phyloP scores from a whole-genome alignment of 805 yeast genomes.

The Yarrowia bubula region DNA sequence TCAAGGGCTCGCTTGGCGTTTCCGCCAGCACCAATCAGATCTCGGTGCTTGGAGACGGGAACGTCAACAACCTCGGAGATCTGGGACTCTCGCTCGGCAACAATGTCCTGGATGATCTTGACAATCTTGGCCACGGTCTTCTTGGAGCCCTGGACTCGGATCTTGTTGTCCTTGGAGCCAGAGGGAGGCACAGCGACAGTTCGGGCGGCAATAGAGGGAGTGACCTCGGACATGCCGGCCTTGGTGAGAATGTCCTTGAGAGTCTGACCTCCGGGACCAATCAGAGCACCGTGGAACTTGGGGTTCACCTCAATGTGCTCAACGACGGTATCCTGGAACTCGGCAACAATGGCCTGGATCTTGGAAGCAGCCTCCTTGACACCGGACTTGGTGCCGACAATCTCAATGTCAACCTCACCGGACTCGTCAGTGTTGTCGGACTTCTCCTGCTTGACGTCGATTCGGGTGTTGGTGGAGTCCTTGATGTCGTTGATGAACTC shows the following conservation, averaged over 20 bases:
- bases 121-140: slow-evolving; percentile 66
- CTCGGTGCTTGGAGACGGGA: slow-evolving; percentile 70
- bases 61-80: slow-evolving; percentile 40
- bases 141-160: slow-evolving; percentile 74
- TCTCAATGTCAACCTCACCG: slow-evolving; percentile 55
- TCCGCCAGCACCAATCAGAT: slow-evolving; percentile 81
- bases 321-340: slow-evolving; percentile 60
- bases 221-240: slow-evolving; percentile 63
- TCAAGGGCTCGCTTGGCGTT: slow-evolving; percentile 68
- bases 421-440: slow-evolving; percentile 44
- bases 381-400: slow-evolving; percentile 75
- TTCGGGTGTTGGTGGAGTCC: slow-evolving; percentile 55
- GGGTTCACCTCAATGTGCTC: slow-evolving; percentile 65
- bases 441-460: slow-evolving; percentile 41
- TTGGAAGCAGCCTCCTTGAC: slow-evolving; percentile 64
- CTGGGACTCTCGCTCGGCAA: slow-evolving; percentile 55
- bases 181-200: slow-evolving; percentile 69
- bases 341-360: slow-evolving; percentile 65
- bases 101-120: slow-evolving; percentile 58
- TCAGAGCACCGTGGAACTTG: slow-evolving; percentile 67
- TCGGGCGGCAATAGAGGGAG: slow-evolving; percentile 41
- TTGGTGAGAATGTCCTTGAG: slow-evolving; percentile 69
- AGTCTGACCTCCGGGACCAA: slow-evolving; percentile 75
- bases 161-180: slow-evolving; percentile 48
- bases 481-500: slow-evolving; percentile 78